Base-by-base conservation (phyloP, 2,329 filamentous ascomycete species). In the Alternaria brassicae region DNA sequence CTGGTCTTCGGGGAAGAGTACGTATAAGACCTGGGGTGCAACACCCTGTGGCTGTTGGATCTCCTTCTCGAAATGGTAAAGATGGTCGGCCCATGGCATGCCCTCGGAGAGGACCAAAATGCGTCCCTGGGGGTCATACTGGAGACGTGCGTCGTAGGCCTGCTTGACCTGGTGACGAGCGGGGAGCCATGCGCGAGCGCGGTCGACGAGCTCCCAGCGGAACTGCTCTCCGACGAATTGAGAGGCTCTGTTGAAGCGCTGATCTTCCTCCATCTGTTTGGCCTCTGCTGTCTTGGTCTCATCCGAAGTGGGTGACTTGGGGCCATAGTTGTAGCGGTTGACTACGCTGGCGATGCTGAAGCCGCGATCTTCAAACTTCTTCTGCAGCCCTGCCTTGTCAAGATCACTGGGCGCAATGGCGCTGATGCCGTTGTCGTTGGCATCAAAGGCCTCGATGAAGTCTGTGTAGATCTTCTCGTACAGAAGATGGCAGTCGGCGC, bases 381-480 rank as follows among this genome's bases (percentile, higher is more conserved):
- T 95, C 78, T 91, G 82, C 40, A 97, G 79, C 4, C 89, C 90
- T 0, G 91, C 91, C 28, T 88, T 84, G 28, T 86, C 80, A 17
- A 97, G 76, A 30, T 83, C 88, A 23, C 84, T 84, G 27, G 90
- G 84, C 75, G 97, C 92, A 80, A 96, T 96, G 58, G 84, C 85
- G 25, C 89, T 89, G 75, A 99, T 90, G 68, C 95, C 95, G 78
- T 99, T 99, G 84, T 99, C 95, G 80, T 99, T 94, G 58, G 93
- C 95, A 79, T 99, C 95, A 56, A 99, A 89, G 2, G 95, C 93
- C 83, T 99, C 95, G 76, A 99, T 85, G 78, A 98, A 97, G 79
- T 90, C 90, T 68, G 90, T 88, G 84, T 99, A 99, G 50, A 99
- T 81, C 83, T 97, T 97, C 72, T 88, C 84, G 83, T 91, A 96